A percentile compares a stretch with the other conserved stretches of the same genome.
Evolutionary conservation across 23 red algal genomes (phyloP).

Genomic region (Cyanidioschyzon merolae): DNA sequence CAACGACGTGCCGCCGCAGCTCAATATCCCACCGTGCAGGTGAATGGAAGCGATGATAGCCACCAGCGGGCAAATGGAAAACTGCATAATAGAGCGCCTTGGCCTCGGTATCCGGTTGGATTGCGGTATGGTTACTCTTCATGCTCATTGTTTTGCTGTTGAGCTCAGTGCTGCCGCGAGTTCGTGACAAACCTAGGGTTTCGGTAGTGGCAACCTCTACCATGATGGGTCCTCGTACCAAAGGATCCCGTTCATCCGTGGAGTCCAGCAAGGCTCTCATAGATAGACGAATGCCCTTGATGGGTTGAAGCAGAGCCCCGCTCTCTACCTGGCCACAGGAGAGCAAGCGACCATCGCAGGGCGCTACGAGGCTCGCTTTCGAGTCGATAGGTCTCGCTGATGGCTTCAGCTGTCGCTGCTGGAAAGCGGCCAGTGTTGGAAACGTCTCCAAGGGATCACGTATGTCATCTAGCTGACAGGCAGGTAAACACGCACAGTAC

Average conservation of each 20-base stretch:
- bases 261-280: not conserved
- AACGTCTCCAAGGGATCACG: slow-evolving; percentile 15
- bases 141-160: not conserved
- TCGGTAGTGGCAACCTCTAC: not conserved
- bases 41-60: slow-evolving; percentile 18
- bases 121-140: not conserved
- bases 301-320: not conserved
- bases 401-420: not conserved
- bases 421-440: not conserved
- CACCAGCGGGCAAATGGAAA: not conserved
- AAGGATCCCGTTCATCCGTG: not conserved
- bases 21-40: not conserved
- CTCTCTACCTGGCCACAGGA: not conserved
- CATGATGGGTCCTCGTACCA: not conserved
- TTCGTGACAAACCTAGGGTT: not conserved
- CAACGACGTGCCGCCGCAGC: not conserved
- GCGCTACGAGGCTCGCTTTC: not conserved
- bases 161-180: not conserved
- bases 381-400: not conserved
- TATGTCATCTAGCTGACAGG: not conserved
- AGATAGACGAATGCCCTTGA: not conserved
- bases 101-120: not conserved
- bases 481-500: not conserved
- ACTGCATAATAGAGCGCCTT: not conserved
- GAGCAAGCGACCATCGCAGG: not conserved